Conservation (phyloP, 352 stramenopile genomes). For the Thraustochytrium sp. region DNA sequence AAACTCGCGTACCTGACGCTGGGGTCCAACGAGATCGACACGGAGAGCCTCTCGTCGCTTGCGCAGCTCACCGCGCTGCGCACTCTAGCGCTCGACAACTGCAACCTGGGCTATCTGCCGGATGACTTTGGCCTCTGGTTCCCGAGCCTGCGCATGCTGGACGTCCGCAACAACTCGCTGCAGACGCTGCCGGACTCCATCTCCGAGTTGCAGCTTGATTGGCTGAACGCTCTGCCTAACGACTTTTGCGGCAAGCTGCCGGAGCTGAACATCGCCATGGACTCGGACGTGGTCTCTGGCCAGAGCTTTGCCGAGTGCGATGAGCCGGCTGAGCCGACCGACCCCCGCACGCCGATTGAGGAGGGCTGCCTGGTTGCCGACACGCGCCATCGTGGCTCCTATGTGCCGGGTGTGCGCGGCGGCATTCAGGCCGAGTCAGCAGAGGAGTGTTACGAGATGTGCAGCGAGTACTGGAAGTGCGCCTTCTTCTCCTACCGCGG, state of each 20-base stretch:
- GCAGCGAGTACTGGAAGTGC: not conserved
- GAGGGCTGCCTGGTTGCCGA: not conserved
- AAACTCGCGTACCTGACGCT: not conserved
- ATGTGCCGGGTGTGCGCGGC: not conserved
- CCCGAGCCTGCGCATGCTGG: not conserved
- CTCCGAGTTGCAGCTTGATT: not conserved
- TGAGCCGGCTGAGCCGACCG: not conserved
- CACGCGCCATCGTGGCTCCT: not conserved
- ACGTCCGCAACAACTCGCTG: slow-evolving; percentile 20
- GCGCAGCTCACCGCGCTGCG: not conserved
- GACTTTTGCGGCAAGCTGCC: not conserved
- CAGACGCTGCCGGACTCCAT: not conserved
- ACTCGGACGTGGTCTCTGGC: not conserved
- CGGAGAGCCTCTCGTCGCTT: not conserved
- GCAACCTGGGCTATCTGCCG: not conserved
- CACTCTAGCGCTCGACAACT: not conserved
- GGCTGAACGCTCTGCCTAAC: not conserved
- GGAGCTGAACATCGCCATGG: not conserved
- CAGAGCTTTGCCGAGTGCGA: not conserved
- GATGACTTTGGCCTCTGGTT: not conserved
- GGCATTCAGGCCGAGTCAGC: not conserved
- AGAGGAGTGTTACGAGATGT: not conserved
- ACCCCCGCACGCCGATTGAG: not conserved
- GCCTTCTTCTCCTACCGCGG: not conserved
- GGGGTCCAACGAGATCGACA: not conserved